These are phyloP conservation scores for Tuber umbilicatum DNA, from an alignment of 495 filamentous ascomycete species.

Conservation along the genomic window DNA sequence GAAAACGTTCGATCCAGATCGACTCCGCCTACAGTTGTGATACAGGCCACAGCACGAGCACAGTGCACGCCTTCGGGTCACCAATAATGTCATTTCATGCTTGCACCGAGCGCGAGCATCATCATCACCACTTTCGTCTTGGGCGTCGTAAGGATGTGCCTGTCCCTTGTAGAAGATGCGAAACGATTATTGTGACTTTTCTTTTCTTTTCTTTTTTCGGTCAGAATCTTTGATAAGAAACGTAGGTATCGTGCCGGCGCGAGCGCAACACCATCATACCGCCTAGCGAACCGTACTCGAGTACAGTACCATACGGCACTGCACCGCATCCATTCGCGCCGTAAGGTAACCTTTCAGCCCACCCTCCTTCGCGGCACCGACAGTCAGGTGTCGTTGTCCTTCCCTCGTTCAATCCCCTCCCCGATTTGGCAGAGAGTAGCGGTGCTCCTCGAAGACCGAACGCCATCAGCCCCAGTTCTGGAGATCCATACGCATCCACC, in stretches of 20 bases:
- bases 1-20: constrained; percentile 2
- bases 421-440: neutral
- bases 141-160: neutral
- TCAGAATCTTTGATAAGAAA: neutral
- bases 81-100: neutral
- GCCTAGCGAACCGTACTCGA: neutral
- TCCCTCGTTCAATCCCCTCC: neutral
- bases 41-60: neutral
- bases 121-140: neutral
- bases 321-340: neutral
- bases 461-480: neutral
- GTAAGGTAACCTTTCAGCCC: neutral
- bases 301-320: neutral
- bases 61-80: neutral
- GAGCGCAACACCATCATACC: neutral
- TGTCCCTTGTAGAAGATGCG: neutral
- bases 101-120: neutral
- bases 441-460: neutral
- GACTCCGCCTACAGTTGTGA: neutral
- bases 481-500: neutral
- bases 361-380: neutral
- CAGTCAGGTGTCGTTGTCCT: neutral
- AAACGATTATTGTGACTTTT: neutral
- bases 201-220: neutral
- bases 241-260: neutral